Evolutionary conservation across 257 asterid genomes (phyloP).

Genomic region (Parsonsia alboflavescens): DNA sequence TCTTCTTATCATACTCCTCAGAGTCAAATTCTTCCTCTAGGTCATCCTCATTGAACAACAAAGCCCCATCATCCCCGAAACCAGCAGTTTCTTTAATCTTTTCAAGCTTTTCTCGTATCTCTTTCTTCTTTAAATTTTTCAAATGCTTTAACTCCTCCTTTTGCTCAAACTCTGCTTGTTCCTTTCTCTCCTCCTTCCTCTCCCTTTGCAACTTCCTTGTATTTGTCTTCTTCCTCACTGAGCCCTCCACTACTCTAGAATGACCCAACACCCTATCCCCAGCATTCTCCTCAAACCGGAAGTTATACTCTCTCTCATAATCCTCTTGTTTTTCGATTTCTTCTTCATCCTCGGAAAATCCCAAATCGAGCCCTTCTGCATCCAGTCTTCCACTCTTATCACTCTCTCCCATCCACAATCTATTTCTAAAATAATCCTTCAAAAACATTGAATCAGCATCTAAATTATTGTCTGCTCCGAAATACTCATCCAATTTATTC

Average conservation of each 20-base stretch:
- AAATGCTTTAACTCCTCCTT: conserved; percentile 75
- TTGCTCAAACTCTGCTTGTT: conserved; percentile 56
- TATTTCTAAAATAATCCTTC: conserved; percentile 54
- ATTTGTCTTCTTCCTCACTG: conserved; percentile 72
- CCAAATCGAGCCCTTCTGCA: conserved; percentile 30
- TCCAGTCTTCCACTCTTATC: conserved; percentile 25
- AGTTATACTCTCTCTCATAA: conserved; percentile 64
- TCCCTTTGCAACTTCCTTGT: conserved; percentile 71
- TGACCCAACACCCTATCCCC: conserved; percentile 77
- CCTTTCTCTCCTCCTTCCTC: conserved; percentile 78
- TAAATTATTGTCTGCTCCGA: conserved; percentile 65
- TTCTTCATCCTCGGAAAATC: conserved; percentile 60
- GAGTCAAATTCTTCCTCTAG: conserved; percentile 80
- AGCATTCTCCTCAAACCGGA: conserved; percentile 75
- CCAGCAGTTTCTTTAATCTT: conserved; percentile 81
- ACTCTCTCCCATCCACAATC: conserved; percentile 45
- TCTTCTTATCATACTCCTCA: conserved; percentile 65
- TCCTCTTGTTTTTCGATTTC: conserved; percentile 77
- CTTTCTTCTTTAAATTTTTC: conserved; percentile 84
- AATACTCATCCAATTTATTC: conserved; percentile 52
- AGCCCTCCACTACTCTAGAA: conserved; percentile 68
- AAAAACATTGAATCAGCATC: conserved; percentile 46
- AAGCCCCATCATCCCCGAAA: conserved; percentile 38
- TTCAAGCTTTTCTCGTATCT: conserved; percentile 68
- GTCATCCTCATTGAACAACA: conserved; percentile 51